Conservation (phyloP, 768 basidiomycete genomes). For the Solioccasus polychromus region DNA sequence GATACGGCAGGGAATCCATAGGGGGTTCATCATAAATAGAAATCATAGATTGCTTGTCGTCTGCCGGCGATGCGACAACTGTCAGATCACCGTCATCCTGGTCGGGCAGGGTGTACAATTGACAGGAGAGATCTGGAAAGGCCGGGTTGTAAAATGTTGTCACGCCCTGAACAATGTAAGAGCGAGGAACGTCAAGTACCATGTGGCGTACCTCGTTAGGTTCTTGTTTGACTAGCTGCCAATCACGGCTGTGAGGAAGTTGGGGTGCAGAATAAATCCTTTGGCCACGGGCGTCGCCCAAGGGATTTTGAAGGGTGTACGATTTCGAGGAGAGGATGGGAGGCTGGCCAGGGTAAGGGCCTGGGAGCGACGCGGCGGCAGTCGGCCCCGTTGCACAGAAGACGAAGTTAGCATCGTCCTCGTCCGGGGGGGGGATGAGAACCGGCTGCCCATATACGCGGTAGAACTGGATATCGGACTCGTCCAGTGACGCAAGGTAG, state of each 20-base stretch:
- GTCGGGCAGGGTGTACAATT: conserved; percentile 15
- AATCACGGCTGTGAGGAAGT: conserved; percentile 10
- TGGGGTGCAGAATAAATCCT: background rate
- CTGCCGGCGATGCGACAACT: conserved; percentile 1
- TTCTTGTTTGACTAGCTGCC: conserved; percentile 26
- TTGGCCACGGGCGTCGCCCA: conserved; percentile 17
- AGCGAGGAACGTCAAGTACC: background rate
- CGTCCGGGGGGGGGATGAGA: conserved; percentile 27
- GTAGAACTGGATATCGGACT: conserved; percentile 33
- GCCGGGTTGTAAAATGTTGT: conserved; percentile 13
- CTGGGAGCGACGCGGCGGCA: too few relatives aligned
- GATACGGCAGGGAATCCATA: conserved; percentile 32
- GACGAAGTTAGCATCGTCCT: conserved; percentile 17
- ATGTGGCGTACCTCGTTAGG: conserved; percentile 21
- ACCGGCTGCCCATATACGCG: conserved; percentile 32
- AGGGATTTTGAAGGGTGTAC: conserved; percentile 27
- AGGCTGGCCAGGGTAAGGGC: conserved; percentile 6
- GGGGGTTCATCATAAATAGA: conserved; percentile 20
- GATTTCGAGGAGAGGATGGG: conserved; percentile 21
- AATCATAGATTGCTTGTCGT: conserved; percentile 10
- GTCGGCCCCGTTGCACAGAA: conserved; percentile 12
- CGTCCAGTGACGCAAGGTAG: conserved; percentile 29
- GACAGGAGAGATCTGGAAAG: conserved; percentile 9
- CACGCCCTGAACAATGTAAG: conserved; percentile 14
- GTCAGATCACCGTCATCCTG: conserved; percentile 9